Evolutionary conservation across 2,329 filamentous ascomycete genomes (phyloP), one percentile per base, ranked within the genome.

Genomic region (Fusarium coffeatum): DNA sequence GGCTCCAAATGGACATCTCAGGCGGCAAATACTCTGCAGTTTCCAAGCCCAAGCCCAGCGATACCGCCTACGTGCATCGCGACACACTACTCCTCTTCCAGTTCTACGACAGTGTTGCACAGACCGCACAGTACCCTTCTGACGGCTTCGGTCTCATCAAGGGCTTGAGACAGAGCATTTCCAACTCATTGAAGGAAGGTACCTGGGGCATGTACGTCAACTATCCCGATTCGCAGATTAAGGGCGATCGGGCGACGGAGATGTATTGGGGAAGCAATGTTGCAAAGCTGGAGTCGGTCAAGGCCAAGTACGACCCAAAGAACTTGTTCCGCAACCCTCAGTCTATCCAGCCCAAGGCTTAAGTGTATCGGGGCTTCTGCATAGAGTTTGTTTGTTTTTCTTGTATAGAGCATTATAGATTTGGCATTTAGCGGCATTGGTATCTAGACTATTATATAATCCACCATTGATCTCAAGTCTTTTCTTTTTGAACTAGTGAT

Each of bases 61-160:
- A 74, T 9, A 79, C 80, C 0, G 77, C 82, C 3, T 84, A 81
- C 63, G 74, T 78, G 0, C 81, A 83, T 66, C 81, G 80, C 13
- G 78, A 82, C 55, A 80, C 83, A 65, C 80, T 87, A 15, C 80
- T 86, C 3, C 82, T 88, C 8, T 85, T 83, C 59, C 84, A 88
- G 71, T 80, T 86, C 55, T 82, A 83, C 59, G 84, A 87, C 72
- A 76, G 80, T 4, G 77, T 76, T 3, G 47, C 68, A 0, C 50
- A 64, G 13, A 68, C 59, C 6, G 27, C 50, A 2, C 49, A 64
- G 11, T 83, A 80, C 54, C 80, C 80, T 0, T 49, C 67, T 5
- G 75, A 78, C 15, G 81, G 81, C 0, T 80, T 80, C 53, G 50
- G 71, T 3, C 67, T 79, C 5, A 72, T 83, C 40, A 69, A 78